These are phyloP conservation scores for Neonectria ditissima DNA, from an alignment of 2,329 filamentous ascomycete species.

Conservation along the genomic window DNA sequence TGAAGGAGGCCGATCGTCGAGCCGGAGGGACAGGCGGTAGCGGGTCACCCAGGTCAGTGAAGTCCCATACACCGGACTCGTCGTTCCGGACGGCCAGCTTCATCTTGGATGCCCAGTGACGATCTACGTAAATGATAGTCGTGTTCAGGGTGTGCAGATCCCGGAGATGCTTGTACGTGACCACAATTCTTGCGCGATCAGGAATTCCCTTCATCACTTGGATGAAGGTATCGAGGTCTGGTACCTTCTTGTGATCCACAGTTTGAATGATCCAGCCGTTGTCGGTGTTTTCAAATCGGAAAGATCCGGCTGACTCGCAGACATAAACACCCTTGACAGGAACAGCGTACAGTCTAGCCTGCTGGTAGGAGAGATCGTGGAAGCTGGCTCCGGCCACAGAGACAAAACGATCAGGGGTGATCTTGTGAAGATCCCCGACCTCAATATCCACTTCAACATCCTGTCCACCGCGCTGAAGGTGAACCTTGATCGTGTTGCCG, in stretches of 20 bases:
- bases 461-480: slow-evolving; percentile 89
- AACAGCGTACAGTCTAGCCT: slow-evolving; percentile 95
- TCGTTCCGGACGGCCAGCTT: slow-evolving; percentile 93
- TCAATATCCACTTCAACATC: slow-evolving; percentile 86
- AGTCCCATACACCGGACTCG: slow-evolving; percentile 91
- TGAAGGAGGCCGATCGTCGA: slow-evolving; percentile 86
- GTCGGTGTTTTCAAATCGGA: slow-evolving; percentile 90
- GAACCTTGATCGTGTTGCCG: slow-evolving; percentile 78
- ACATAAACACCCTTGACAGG: slow-evolving; percentile 93
- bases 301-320: slow-evolving; percentile 94
- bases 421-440: slow-evolving; percentile 91
- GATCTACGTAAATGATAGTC: slow-evolving; percentile 89
- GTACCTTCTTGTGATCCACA: slow-evolving; percentile 91
- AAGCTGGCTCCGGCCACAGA: slow-evolving; percentile 94
- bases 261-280: slow-evolving; percentile 95
- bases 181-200: slow-evolving; percentile 84
- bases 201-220: slow-evolving; percentile 91
- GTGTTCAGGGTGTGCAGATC: slow-evolving; percentile 96
- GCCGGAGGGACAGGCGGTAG: slow-evolving; percentile 79
- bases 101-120: slow-evolving; percentile 97
- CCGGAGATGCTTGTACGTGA: slow-evolving; percentile 94
- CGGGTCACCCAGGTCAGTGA: slow-evolving; percentile 84
- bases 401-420: slow-evolving; percentile 96
- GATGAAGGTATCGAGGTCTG: slow-evolving; percentile 88
- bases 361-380: slow-evolving; percentile 96